Percentiles rank a stretch among this genome's conserved stretches.
phyloP scores from a whole-genome alignment of 169 alveolate genomes.

The Plasmodium fragile region DNA sequence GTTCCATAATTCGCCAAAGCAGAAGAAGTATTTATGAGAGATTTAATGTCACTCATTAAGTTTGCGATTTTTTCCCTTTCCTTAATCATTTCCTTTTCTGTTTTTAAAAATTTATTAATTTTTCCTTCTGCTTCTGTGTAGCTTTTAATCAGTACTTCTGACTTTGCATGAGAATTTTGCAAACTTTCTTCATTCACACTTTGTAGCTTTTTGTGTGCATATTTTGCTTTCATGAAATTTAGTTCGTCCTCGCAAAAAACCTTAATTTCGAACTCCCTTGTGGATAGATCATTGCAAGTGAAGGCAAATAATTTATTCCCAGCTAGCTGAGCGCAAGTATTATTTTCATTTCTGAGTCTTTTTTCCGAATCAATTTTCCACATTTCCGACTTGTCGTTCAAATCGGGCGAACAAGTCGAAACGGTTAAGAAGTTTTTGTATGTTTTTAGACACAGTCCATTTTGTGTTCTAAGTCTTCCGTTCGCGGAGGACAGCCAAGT shows the following conservation, averaged over 20 bases:
- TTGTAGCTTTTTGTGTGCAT: constrained; percentile 58
- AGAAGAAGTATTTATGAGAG: constrained; percentile 33
- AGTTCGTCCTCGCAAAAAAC: constrained; percentile 37
- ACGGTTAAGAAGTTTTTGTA: constrained; percentile 56
- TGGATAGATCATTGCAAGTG: constrained; percentile 45
- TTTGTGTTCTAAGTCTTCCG: constrained; percentile 43
- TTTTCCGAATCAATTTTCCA: constrained; percentile 63
- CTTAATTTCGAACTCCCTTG: constrained; percentile 45
- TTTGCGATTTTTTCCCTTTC: constrained; percentile 47
- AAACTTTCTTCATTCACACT: constrained; percentile 37
- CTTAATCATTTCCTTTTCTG: constrained; percentile 51
- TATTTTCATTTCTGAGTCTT: constrained; percentile 47
- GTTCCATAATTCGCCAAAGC: constrained; percentile 65
- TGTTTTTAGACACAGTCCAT: constrained; percentile 72
- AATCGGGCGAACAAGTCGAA: constrained; percentile 62
- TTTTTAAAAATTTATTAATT: constrained; percentile 34
- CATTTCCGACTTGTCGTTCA: constrained; percentile 59
- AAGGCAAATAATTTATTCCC: constrained; percentile 67
- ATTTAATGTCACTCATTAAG: constrained; percentile 52
- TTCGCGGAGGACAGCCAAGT: constrained; percentile 37
- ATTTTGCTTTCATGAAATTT: constrained; percentile 69
- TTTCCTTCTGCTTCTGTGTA: constrained; percentile 37
- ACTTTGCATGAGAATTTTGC: constrained; percentile 8
- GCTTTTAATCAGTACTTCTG: constrained; percentile 2
- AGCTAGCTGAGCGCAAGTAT: constrained; percentile 65